These are phyloP conservation scores for Fraxinus cuspidata DNA, from an alignment of 257 asterid species.

Conservation along the genomic window DNA sequence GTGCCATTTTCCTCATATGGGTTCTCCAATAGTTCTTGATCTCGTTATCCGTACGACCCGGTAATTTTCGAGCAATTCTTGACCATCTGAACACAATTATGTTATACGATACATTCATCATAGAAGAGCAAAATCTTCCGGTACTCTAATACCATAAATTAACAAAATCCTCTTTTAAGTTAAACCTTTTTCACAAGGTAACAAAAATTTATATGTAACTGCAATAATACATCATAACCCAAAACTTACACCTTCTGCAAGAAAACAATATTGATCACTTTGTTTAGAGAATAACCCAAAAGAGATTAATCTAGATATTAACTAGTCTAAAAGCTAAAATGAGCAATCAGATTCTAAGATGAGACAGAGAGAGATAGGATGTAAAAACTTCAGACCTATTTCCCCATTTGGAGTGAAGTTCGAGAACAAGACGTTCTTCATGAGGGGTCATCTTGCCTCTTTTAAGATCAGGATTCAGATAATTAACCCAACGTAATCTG, in stretches of 20 bases:
- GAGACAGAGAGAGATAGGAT: not conserved
- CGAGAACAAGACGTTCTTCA: constrained; percentile 74
- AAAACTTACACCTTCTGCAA: no score
- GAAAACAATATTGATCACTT: no score
- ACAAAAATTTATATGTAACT: no score
- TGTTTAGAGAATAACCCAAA: no score
- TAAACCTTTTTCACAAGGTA: no score
- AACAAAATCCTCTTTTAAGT: no score
- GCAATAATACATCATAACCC: no score
- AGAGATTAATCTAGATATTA: no score
- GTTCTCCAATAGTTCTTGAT: constrained; percentile 96
- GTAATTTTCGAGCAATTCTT: constrained; percentile 78
- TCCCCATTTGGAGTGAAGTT: constrained; percentile 86
- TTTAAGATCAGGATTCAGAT: constrained; percentile 80
- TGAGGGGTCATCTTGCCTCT: constrained; percentile 82
- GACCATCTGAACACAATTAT: constrained; percentile 66
- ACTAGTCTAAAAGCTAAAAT: no score
- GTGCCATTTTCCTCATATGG: constrained; percentile 84
- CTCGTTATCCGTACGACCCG: constrained; percentile 95
- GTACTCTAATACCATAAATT: no score
- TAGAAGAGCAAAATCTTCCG: no score
- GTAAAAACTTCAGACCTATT: constrained; percentile 49
- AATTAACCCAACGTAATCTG: constrained; percentile 94
- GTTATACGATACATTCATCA: no score
- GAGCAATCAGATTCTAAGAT: not conserved